Conservation (phyloP, 257 asterid genomes). For the Catharanthus roseus region DNA sequence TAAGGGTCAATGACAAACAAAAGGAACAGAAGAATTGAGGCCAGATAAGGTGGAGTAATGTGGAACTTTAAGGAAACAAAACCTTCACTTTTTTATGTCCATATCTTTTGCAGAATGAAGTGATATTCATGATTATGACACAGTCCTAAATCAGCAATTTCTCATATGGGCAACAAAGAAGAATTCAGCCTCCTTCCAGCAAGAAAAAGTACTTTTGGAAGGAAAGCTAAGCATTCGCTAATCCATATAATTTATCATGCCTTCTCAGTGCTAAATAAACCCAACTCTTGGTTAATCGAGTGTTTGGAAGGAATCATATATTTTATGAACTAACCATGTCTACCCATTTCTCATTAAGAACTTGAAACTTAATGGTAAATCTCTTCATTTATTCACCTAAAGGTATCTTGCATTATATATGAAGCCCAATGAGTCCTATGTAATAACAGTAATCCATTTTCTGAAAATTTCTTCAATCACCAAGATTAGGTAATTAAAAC, state of each 20-base stretch:
- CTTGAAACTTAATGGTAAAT: not conserved
- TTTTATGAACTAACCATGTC: no score
- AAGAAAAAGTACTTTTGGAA: not conserved
- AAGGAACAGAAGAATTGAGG: not conserved
- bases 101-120: not conserved
- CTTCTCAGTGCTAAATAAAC: not conserved
- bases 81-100: not conserved
- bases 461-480: conserved; percentile 1
- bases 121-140: not conserved
- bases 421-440: not conserved
- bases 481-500: not conserved
- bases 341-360: not conserved
- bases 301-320: not conserved
- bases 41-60: not conserved
- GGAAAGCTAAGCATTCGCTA: not conserved
- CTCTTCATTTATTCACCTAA: not conserved
- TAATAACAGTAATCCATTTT: not conserved
- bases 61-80: not conserved
- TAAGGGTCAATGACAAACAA: not conserved
- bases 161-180: not conserved
- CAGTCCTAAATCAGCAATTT: not conserved
- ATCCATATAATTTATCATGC: not conserved
- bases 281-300: not conserved
- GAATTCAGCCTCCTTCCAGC: not conserved
- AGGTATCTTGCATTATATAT: not conserved